Evolutionary conservation across 1,284 basidiomycete genomes (phyloP).

Genomic region (Irpex sp.): DNA sequence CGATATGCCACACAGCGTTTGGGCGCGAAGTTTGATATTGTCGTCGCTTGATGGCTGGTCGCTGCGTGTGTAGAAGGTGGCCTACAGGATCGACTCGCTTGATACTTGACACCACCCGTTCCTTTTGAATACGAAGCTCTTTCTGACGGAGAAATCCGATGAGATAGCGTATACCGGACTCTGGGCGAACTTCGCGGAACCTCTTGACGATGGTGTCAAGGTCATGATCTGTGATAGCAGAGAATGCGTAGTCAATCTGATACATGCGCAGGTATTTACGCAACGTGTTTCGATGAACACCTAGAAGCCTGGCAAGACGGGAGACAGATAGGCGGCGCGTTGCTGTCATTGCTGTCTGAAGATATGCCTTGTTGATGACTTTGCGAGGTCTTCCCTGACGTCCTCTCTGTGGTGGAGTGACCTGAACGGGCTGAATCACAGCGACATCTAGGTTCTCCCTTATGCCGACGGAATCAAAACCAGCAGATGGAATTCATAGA

Average conservation of each 20-base stretch:
- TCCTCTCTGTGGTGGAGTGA: not conserved
- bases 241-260: not conserved
- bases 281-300: conserved; percentile 2
- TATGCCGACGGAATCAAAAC: not conserved
- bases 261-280: not conserved
- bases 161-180: conserved; percentile 13
- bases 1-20: conserved; percentile 42
- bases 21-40: conserved; percentile 30
- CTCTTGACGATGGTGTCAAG: conserved; percentile 1
- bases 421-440: not conserved
- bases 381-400: not conserved
- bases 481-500: too few species aligned
- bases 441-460: not conserved
- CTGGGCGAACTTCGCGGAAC: conserved; percentile 6
- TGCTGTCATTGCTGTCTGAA: not conserved
- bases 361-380: not conserved
- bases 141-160: conserved; percentile 1
- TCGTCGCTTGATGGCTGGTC: conserved; percentile 16
- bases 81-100: conserved; percentile 16
- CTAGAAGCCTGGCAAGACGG: not conserved
- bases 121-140: conserved; percentile 11
- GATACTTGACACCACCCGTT: conserved; percentile 9
- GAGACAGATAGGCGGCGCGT: not conserved
- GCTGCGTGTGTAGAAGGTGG: conserved; percentile 6
- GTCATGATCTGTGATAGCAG: not conserved